Percentiles rank a stretch among this genome's conserved stretches.
These are phyloP conservation scores for Hymenoscyphus repandus DNA, from an alignment of 2,329 filamentous ascomycete species.

Conservation along the genomic window DNA sequence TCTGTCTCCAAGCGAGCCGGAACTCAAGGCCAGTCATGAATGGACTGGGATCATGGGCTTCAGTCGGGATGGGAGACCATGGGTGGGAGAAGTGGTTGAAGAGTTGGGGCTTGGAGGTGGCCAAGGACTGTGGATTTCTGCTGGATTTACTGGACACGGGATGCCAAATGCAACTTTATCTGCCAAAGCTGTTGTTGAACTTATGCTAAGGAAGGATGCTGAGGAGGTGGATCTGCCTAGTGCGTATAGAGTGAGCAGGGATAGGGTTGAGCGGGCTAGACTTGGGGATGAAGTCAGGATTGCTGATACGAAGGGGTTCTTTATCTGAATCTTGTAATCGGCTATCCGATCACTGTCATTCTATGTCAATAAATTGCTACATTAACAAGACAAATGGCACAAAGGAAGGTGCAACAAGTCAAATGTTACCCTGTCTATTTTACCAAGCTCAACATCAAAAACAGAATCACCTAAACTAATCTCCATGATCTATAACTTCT, in stretches of 20 bases:
- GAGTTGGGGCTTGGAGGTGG: constrained; percentile 46
- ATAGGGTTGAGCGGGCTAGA: constrained; percentile 22
- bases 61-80: constrained; percentile 61
- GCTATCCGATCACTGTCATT: background rate
- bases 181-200: constrained; percentile 56
- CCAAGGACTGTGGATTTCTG: constrained; percentile 56
- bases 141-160: constrained; percentile 68
- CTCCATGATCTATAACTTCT: too few relatives aligned
- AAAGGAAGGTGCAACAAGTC: too few relatives aligned
- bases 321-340: background rate
- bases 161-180: constrained; percentile 70
- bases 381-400: too few relatives aligned
- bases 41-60: constrained; percentile 84
- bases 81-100: constrained; percentile 63
- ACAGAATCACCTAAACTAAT: too few relatives aligned
- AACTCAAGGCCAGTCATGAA: constrained; percentile 42
- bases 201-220: constrained; percentile 44
- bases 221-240: constrained; percentile 40
- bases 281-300: constrained; percentile 22
- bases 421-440: too few relatives aligned
- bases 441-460: too few relatives aligned
- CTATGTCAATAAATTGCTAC: too few relatives aligned
- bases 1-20: constrained; percentile 31
- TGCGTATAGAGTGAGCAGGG: constrained; percentile 32
- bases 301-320: constrained; percentile 21